These are phyloP conservation scores for Fusarium annulatum DNA, from an alignment of 2,329 filamentous ascomycete genomes.

Conservation along the genomic window DNA sequence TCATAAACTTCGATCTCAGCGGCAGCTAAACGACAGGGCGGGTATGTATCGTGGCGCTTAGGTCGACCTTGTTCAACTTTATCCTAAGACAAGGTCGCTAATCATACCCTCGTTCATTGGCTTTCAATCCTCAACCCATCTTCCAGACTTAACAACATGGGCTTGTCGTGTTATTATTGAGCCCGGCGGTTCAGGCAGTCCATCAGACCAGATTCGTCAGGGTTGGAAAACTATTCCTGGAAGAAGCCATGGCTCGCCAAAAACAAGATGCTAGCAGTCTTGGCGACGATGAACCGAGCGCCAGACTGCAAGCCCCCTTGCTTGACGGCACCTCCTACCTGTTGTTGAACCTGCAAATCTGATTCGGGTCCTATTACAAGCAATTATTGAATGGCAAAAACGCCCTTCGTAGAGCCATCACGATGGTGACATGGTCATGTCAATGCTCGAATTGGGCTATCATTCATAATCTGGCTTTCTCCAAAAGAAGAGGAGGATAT, in stretches of 20 bases:
- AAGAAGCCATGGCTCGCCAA: neutral
- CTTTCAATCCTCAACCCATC: neutral
- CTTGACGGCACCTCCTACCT: neutral
- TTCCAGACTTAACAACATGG: neutral
- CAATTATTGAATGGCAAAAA: neutral
- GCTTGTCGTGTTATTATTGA: neutral
- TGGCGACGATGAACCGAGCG: neutral
- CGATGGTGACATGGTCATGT: neutral
- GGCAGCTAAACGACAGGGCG: constrained; percentile 16
- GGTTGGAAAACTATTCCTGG: neutral
- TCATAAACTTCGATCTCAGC: constrained; percentile 8
- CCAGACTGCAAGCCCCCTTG: neutral
- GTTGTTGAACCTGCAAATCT: neutral
- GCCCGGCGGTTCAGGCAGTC: constrained; percentile 6
- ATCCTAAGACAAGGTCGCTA: constrained; percentile 12
- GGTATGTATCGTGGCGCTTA: constrained; percentile 36
- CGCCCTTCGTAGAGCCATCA: neutral
- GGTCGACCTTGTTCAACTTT: constrained; percentile 8
- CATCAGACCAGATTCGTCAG: neutral
- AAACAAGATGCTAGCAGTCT: neutral
- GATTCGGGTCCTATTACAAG: neutral
- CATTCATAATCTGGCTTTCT: neutral
- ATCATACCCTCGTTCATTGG: constrained; percentile 27
- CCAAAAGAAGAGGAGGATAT: neutral
- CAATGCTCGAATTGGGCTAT: neutral